A percentile compares a stretch with the other conserved stretches of the same genome.
Evolutionary conservation across 495 filamentous ascomycete genomes (phyloP).

Genomic region (Evernia prunastri): DNA sequence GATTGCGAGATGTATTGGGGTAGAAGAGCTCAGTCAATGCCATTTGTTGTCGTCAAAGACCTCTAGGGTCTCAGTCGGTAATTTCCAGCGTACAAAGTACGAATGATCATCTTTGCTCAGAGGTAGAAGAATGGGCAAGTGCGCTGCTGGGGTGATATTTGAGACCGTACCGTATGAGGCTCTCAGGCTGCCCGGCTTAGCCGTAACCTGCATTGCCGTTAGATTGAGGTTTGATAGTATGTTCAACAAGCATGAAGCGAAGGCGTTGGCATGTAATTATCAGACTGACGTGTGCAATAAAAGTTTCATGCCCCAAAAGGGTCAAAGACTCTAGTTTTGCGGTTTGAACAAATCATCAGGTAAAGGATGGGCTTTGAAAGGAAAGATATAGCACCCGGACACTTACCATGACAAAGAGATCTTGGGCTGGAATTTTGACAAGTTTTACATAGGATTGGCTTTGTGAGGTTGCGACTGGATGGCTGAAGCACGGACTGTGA

Average conservation of each 20-base stretch:
- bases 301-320: slow-evolving; percentile 85
- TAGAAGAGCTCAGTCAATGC: slow-evolving; percentile 73
- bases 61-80: slow-evolving; percentile 85
- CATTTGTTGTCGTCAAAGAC: slow-evolving; percentile 79
- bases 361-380: slow-evolving; percentile 18
- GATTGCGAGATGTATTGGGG: neutral
- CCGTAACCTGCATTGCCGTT: neutral
- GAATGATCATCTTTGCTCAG: slow-evolving; percentile 69
- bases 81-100: slow-evolving; percentile 97
- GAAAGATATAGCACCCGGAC: slow-evolving; percentile 11
- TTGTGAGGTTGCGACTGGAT: too few relatives aligned
- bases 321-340: slow-evolving; percentile 99
- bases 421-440: too few relatives aligned
- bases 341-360: slow-evolving; percentile 79
- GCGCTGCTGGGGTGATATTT: neutral
- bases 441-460: neutral
- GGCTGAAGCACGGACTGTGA: neutral
- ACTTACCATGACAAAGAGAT: slow-evolving; percentile 2
- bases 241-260: neutral
- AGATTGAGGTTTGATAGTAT: neutral
- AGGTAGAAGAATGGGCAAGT: neutral
- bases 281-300: slow-evolving; percentile 99
- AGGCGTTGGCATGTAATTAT: slow-evolving; percentile 38
- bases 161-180: slow-evolving; percentile 5
- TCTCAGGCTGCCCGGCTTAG: neutral